A percentile compares a stretch with the other conserved stretches of the same genome.
Conservation (phyloP, 2,329 filamentous ascomycete species). For the Venturia aucupariae region DNA sequence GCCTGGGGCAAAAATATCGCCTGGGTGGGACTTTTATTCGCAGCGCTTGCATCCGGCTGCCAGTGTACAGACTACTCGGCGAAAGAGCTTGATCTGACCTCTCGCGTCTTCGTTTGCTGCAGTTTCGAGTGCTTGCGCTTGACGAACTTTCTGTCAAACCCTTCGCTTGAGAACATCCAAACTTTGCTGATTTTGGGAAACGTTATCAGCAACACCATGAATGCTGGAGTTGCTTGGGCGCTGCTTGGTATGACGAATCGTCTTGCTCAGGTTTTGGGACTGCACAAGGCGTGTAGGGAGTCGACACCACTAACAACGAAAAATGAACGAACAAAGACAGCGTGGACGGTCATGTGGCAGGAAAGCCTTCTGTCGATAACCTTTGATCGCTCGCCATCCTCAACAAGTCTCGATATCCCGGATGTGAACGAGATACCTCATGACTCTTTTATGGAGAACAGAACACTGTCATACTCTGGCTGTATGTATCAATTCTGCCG, state of each 20-base stretch:
- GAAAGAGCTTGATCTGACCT: slow-evolving; percentile 53
- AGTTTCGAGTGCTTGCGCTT: slow-evolving; percentile 56
- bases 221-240: slow-evolving; percentile 54
- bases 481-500: slow-evolving; percentile 47
- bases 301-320: slow-evolving; percentile 40
- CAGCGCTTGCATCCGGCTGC: slow-evolving; percentile 52
- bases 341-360: slow-evolving; percentile 57
- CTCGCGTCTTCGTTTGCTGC: slow-evolving; percentile 56
- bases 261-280: slow-evolving; percentile 50
- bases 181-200: slow-evolving; percentile 54
- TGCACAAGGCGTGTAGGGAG: slow-evolving; percentile 49
- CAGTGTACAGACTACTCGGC: slow-evolving; percentile 49
- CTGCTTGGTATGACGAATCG: slow-evolving; percentile 50
- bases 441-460: slow-evolving; percentile 34
- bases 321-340: slow-evolving; percentile 32
- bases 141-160: slow-evolving; percentile 54
- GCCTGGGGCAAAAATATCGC: slow-evolving; percentile 50
- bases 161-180: slow-evolving; percentile 52
- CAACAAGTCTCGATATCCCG: slow-evolving; percentile 43
- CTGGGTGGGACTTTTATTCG: slow-evolving; percentile 52
- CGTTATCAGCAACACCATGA: slow-evolving; percentile 54
- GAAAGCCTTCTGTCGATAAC: slow-evolving; percentile 55
- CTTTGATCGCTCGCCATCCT: slow-evolving; percentile 50
- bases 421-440: slow-evolving; percentile 35
- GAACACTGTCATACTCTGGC: slow-evolving; percentile 47